These are phyloP conservation scores for Antrodiella citrinella DNA, from an alignment of 768 basidiomycete genomes.

Conservation along the genomic window DNA sequence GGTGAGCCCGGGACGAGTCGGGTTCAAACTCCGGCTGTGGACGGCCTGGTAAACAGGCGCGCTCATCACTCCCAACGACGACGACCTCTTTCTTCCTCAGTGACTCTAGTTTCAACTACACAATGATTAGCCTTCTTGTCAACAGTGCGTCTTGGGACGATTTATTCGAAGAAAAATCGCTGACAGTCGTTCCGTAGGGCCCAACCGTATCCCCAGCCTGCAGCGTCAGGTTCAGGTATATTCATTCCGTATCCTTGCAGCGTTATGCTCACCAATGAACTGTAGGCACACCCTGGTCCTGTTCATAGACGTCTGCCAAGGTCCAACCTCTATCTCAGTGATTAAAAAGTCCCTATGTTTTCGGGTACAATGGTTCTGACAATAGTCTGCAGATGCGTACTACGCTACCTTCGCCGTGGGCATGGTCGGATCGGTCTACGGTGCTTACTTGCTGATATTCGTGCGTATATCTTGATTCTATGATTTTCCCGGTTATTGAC, in stretches of 20 bases:
- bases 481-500: neutral
- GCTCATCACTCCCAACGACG: slow-evolving; percentile 29
- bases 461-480: slow-evolving; percentile 14
- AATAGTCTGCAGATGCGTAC: slow-evolving; percentile 46
- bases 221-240: slow-evolving; percentile 63
- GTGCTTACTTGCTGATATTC: slow-evolving; percentile 38
- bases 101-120: slow-evolving; percentile 13
- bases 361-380: no score
- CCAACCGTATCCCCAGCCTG: slow-evolving; percentile 56
- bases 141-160: slow-evolving; percentile 40
- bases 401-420: slow-evolving; percentile 45
- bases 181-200: slow-evolving; percentile 32
- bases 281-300: slow-evolving; percentile 35
- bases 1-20: slow-evolving; percentile 20
- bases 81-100: slow-evolving; percentile 7
- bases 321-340: slow-evolving; percentile 58
- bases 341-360: slow-evolving; percentile 13
- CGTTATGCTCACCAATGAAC: neutral
- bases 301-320: slow-evolving; percentile 56
- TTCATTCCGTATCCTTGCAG: neutral
- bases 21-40: slow-evolving; percentile 24
- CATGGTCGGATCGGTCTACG: slow-evolving; percentile 44
- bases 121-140: slow-evolving; percentile 56
- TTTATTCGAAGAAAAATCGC: neutral
- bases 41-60: slow-evolving; percentile 14